phyloP scores from a whole-genome alignment of 176 grass and related monocot species.

The Oryza longistaminata region DNA sequence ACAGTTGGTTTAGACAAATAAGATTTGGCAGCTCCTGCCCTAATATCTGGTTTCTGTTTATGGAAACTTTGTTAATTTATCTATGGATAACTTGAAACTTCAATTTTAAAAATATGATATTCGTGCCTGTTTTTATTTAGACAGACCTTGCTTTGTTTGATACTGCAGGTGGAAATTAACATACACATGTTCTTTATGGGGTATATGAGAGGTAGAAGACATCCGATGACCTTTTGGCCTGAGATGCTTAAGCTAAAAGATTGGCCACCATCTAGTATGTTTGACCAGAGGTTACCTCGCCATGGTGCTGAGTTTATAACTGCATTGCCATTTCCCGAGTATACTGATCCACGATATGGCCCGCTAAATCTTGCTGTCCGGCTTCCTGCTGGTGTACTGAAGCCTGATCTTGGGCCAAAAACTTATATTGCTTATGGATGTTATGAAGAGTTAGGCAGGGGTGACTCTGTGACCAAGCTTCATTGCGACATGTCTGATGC shows the following conservation, averaged over 20 bases:
- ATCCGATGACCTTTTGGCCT: slow-evolving; percentile 44
- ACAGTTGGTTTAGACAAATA: not conserved
- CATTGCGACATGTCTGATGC: slow-evolving; percentile 90
- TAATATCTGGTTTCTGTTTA: not conserved
- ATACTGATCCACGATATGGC: slow-evolving; percentile 71
- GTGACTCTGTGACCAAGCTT: slow-evolving; percentile 94
- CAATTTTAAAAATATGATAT: slow-evolving; percentile 1
- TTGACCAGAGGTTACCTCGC: slow-evolving; percentile 74
- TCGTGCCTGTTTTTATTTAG: not conserved
- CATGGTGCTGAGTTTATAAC: slow-evolving; percentile 82
- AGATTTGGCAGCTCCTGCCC: not conserved
- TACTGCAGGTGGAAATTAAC: slow-evolving; percentile 64
- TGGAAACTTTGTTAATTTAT: not conserved
- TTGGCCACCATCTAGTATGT: slow-evolving; percentile 71
- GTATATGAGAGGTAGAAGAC: slow-evolving; percentile 50
- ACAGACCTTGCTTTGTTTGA: not conserved
- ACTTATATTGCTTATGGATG: slow-evolving; percentile 85
- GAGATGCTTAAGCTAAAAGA: slow-evolving; percentile 86
- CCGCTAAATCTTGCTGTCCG: slow-evolving; percentile 73
- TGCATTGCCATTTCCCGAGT: slow-evolving; percentile 86
- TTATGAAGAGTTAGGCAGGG: slow-evolving; percentile 61
- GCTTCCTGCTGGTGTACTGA: slow-evolving; percentile 56
- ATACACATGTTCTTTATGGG: slow-evolving; percentile 58
- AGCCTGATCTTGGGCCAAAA: slow-evolving; percentile 84
- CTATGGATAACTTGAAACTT: not conserved